Conservation (phyloP, 2,329 filamentous ascomycete species). For the Neonectria magnoliae region DNA sequence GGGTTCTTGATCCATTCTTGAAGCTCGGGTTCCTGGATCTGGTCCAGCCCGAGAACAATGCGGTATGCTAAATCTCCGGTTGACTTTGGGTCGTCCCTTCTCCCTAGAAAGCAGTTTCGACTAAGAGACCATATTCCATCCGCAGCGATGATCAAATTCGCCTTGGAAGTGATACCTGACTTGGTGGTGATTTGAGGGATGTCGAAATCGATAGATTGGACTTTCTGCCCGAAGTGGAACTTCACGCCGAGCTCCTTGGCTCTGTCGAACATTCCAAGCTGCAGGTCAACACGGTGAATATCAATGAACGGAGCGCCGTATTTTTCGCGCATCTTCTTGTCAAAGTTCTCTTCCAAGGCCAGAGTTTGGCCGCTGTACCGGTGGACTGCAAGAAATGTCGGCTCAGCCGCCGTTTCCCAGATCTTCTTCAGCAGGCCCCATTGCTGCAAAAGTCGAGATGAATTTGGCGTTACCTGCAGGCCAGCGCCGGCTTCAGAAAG, state of each 20-base stretch:
- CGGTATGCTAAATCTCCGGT: constrained; percentile 75
- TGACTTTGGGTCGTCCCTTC: constrained; percentile 59
- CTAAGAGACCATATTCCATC: constrained; percentile 73
- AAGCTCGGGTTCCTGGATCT: constrained; percentile 62
- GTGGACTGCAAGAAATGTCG: constrained; percentile 60
- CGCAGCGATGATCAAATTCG: constrained; percentile 61
- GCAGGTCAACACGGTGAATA: constrained; percentile 71
- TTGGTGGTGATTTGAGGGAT: constrained; percentile 52
- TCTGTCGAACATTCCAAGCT: constrained; percentile 60
- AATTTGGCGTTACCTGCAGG: constrained; percentile 63
- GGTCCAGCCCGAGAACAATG: constrained; percentile 63
- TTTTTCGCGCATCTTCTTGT: constrained; percentile 60
- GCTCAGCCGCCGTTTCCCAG: constrained; percentile 51
- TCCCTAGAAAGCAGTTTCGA: constrained; percentile 58
- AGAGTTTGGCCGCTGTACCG: constrained; percentile 62
- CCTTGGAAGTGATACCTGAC: constrained; percentile 47
- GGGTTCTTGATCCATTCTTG: constrained; percentile 62
- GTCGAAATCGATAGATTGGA: constrained; percentile 60
- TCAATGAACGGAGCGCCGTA: constrained; percentile 68
- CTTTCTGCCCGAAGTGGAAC: constrained; percentile 59
- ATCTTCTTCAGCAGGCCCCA: constrained; percentile 61
- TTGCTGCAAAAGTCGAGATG: constrained; percentile 58
- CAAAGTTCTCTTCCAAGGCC: constrained; percentile 61
- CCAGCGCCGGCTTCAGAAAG: constrained; percentile 60
- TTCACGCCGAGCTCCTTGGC: constrained; percentile 63